Base-by-base conservation (phyloP, 2,329 filamentous ascomycete species). In the Penicillium sclerotiorum region DNA sequence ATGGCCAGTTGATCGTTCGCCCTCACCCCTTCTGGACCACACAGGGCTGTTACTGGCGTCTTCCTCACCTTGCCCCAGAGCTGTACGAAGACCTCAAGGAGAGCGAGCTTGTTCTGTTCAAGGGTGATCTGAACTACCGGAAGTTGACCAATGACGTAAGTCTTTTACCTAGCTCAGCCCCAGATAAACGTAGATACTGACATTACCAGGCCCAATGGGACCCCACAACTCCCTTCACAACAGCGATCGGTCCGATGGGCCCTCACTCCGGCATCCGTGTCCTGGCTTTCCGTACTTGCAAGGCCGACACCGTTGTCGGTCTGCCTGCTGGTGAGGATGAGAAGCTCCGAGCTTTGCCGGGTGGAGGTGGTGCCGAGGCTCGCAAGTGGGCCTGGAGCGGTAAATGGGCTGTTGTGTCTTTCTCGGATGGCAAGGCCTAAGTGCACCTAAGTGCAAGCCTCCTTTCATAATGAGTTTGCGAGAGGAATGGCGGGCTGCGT, bases 61-160 rank as follows among this genome's bases (percentile, higher is more conserved):
- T 99, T 51, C 91, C 92, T 0, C 71, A 77, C 12, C 78, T 83
- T 20, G 89, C 85, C 1, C 81, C 83, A 2, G 79, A 81, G 22
- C 74, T 99, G 11, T 80, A 84, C 45, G 80, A 89, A 6, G 93
- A 97, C 65, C 73, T 99, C 48, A 87, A 91, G 76, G 75, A 84
- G 53, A 89, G 88, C 58, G 89, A 96, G 69, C 78, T 99, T 15
- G 90, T 96, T 11, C 85, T 99, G 48, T 97, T 97, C 79, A 99
- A 99, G 78, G 94, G 94, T 2, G 94, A 99, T 68, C 70, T 99
- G 60, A 99, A 99, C 75, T 99, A 97, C 72, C 81, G 94, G 53
- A 99, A 99, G 72, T 72, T 99, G 58, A 91, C 88, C 23, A 88
- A 84, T 41, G 94, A 99, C 78, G 90, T 93, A 75, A 77, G 87